A percentile compares a stretch with the other conserved stretches of the same genome.
These are phyloP conservation scores for Russula sp. DNA, from an alignment of 768 basidiomycete species.

Conservation along the genomic window DNA sequence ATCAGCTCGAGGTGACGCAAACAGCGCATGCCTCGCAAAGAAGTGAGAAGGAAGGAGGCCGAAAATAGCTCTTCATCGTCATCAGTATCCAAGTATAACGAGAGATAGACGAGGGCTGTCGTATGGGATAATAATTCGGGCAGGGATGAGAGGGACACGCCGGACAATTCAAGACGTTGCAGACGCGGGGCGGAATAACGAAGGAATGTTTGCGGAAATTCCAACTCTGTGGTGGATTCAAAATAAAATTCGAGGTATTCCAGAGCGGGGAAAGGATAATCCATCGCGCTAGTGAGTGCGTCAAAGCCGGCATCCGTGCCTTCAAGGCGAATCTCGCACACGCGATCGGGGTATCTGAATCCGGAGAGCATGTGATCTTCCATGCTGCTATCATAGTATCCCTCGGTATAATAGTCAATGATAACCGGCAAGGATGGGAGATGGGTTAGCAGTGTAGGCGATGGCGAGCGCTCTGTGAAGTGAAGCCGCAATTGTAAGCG, in stretches of 20 bases:
- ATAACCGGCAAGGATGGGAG: background rate
- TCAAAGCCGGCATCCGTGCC: background rate
- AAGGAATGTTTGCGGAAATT: background rate
- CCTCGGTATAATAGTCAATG: background rate
- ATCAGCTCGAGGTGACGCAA: background rate
- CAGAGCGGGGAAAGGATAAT: background rate
- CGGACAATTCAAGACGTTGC: background rate
- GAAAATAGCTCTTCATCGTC: background rate
- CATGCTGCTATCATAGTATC: rapidly evolving
- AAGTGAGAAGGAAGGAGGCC: background rate
- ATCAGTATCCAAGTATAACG: background rate
- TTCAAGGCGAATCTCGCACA: background rate
- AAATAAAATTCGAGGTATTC: background rate
- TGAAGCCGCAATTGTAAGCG: background rate
- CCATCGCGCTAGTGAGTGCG: background rate
- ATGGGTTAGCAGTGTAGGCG: background rate
- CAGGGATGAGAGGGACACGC: background rate
- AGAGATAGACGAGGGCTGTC: background rate
- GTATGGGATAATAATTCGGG: background rate
- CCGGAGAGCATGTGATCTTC: background rate
- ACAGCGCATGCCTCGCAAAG: background rate
- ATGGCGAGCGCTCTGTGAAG: background rate
- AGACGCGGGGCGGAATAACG: too few relatives aligned
- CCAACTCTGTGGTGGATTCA: background rate
- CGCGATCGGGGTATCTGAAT: background rate